Conservation (phyloP, 331 rosid species). For the Malus hybrid region DNA sequence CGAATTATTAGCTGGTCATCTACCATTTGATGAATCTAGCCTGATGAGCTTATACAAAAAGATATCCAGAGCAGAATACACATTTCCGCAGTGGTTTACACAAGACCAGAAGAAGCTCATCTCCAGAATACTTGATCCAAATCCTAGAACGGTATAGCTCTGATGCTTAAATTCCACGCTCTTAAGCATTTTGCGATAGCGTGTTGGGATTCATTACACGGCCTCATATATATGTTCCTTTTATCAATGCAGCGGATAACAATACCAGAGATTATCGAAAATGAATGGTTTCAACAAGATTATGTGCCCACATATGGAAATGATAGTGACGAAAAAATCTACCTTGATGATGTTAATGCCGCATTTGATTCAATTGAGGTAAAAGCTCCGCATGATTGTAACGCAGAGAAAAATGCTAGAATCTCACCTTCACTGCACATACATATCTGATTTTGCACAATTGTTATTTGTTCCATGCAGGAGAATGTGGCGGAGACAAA, state of each 20-base stretch:
- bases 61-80: constrained; percentile 61
- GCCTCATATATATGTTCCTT: not conserved
- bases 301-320: constrained; percentile 38
- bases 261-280: constrained; percentile 45
- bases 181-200: not conserved
- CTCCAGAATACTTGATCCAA: constrained; percentile 53
- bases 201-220: not conserved
- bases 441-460: not conserved
- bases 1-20: constrained; percentile 64
- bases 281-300: constrained; percentile 67
- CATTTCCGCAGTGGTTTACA: constrained; percentile 60
- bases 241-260: constrained; percentile 44
- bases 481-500: constrained; percentile 29
- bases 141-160: constrained; percentile 37
- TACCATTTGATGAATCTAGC: constrained; percentile 66
- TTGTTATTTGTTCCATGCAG: constrained; percentile 18
- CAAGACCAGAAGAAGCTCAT: constrained; percentile 49
- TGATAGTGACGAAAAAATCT: constrained; percentile 27
- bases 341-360: constrained; percentile 39
- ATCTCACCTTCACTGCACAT: not conserved
- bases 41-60: constrained; percentile 46
- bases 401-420: not conserved
- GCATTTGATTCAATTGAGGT: constrained; percentile 59
- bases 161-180: not conserved
- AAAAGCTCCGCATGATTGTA: constrained; percentile 8